Evolutionary conservation across 1,284 basidiomycete species (phyloP), one percentile per base, ranked within the genome.

Genomic region (Jaminaea rosea): DNA sequence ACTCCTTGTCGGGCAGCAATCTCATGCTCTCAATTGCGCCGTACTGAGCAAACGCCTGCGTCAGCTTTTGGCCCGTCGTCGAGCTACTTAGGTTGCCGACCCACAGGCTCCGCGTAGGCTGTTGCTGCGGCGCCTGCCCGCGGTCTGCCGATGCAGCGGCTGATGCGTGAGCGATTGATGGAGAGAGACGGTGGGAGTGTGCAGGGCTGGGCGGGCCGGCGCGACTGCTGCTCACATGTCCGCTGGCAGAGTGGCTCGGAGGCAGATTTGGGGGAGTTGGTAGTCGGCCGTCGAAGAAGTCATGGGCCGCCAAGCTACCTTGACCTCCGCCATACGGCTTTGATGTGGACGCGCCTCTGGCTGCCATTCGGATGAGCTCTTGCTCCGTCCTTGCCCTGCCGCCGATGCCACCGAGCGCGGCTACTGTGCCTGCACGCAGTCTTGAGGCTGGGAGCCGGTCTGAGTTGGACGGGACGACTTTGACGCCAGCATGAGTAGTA

Each of bases 1-100:
- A 98, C 73, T 93, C 91, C 89, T 98, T 97, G 77, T 97, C 93
- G 2, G 91, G 91, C 44, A 97, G 80, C 67, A 97, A 79, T 59
- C 93, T 80, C 72, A 97, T 79, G 65, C 88, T 92, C 77, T 97
- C 93, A 60, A 97, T 96, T 13, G 90, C 87, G 47, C 93, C 93
- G 72, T 97, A 97, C 0, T 87, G 87, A 17, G 89, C 86, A 75
- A 98, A 98, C 15, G 93, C 88, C 59, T 86, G 84, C 56, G 94
- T 87, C 49, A 98, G 83, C 69, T 96, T 89, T 73, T 93, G 88
- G 65, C 88, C 90, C 0, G 90, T 90, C 47, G 92, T 88, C 47
- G 85, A 85, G 56, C 86, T 86, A 74, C 97, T 90, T 44, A 98
- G 80, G 74, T 96, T 94, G 44, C 93, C 93, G 67, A 98, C 93